Conservation (phyloP, 805 yeast species). For the Sugiyamaella boreocaroliniensis region DNA sequence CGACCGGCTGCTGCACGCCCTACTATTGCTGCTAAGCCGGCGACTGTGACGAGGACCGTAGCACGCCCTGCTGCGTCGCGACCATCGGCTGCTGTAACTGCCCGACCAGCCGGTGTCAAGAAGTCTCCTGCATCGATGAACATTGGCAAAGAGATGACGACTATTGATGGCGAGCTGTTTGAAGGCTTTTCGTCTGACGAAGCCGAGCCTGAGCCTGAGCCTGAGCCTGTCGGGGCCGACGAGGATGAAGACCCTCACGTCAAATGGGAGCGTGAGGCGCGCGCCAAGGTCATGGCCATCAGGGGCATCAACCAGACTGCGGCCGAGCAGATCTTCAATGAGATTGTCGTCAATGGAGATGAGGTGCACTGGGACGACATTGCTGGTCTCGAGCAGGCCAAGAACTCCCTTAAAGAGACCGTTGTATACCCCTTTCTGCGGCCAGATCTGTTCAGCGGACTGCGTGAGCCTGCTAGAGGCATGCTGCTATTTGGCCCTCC, state of each 20-base stretch:
- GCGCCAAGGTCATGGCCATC: conserved; percentile 30
- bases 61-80: background rate
- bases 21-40: background rate
- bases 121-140: background rate
- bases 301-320: conserved; percentile 71
- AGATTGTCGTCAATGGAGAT: conserved; percentile 83
- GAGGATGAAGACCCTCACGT: conserved; percentile 15
- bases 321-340: conserved; percentile 79
- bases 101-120: background rate
- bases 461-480: conserved; percentile 94
- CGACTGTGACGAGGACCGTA: background rate
- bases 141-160: background rate
- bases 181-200: background rate
- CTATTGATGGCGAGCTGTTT: background rate
- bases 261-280: conserved; percentile 31
- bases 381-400: conserved; percentile 87
- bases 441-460: conserved; percentile 85
- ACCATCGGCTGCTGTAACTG: background rate
- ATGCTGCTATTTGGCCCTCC: conserved; percentile 96
- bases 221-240: conserved; percentile 6
- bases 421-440: conserved; percentile 93
- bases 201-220: conserved; percentile 1
- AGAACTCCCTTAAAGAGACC: conserved; percentile 82
- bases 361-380: conserved; percentile 93
- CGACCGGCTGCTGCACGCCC: background rate